phyloP scores from a whole-genome alignment of 1,284 basidiomycete species.

The Sanguinoderma infundibulare region DNA sequence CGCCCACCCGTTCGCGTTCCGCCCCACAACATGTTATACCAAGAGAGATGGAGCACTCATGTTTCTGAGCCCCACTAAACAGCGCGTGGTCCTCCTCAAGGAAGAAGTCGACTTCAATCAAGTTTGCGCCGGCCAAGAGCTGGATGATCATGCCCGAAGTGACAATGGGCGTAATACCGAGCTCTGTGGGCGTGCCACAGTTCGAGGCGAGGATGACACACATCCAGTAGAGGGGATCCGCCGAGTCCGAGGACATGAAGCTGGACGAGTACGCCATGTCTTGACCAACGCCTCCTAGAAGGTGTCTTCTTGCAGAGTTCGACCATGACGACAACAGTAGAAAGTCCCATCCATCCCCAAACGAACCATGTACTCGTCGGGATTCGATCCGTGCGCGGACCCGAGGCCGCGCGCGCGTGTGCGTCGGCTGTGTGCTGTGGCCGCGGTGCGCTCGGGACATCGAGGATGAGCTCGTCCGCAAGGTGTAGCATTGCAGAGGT shows the following conservation, averaged over 20 bases:
- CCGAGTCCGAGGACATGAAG: constrained; percentile 98
- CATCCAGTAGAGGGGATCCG: constrained; percentile 99
- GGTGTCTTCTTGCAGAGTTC: no score
- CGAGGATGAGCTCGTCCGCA: no score
- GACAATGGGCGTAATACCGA: constrained; percentile 97
- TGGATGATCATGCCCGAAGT: constrained; percentile 99
- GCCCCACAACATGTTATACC: background rate
- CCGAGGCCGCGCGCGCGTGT: no score
- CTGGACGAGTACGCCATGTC: no score
- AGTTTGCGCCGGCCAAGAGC: constrained; percentile 94
- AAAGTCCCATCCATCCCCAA: no score
- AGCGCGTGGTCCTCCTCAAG: constrained; percentile 97
- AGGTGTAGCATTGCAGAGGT: no score
- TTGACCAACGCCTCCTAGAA: no score
- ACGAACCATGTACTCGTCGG: no score
- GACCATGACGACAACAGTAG: no score
- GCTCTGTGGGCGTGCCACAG: constrained; percentile 98
- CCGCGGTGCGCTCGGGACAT: no score
- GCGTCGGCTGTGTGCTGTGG: no score
- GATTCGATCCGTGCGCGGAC: no score
- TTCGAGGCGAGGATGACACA: constrained; percentile 98
- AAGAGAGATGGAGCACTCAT: constrained; percentile 56
- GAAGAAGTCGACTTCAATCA: constrained; percentile 97
- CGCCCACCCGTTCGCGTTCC: background rate
- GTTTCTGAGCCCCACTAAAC: constrained; percentile 96